Percentiles rank a stretch among this genome's conserved stretches.
Conservation (phyloP, 2,329 filamentous ascomycete genomes). For the Fusarium sp. region DNA sequence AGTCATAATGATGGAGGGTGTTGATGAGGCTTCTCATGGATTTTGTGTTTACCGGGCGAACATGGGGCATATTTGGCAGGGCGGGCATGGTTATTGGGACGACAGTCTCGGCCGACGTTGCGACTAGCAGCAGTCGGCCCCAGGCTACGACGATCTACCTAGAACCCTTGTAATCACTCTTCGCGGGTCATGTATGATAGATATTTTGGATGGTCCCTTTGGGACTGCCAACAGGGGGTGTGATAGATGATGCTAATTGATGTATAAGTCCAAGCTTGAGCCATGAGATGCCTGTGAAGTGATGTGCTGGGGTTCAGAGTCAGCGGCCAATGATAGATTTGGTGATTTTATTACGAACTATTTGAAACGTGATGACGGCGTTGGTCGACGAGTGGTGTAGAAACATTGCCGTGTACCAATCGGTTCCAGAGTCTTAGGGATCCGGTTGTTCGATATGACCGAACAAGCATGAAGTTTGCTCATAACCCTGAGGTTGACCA, state of each 20-base stretch:
- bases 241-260: constrained; percentile 37
- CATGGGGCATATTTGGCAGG: constrained; percentile 45
- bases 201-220: constrained; percentile 30
- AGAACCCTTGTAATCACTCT: constrained; percentile 48
- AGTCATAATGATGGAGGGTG: constrained; percentile 47
- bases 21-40: constrained; percentile 46
- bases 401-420: neutral
- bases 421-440: neutral
- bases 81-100: constrained; percentile 46
- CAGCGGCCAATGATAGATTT: neutral
- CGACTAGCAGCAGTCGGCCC: constrained; percentile 33
- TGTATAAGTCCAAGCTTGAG: constrained; percentile 12
- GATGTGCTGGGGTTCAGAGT: neutral
- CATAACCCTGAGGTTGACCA: neutral
- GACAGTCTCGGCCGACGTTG: constrained; percentile 42
- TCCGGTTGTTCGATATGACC: too few species aligned
- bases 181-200: constrained; percentile 47
- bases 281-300: neutral
- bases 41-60: constrained; percentile 47
- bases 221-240: constrained; percentile 14
- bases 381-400: too few species aligned
- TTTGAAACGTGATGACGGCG: neutral
- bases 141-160: constrained; percentile 46
- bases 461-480: neutral
- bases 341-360: neutral